Evolutionary conservation across 2,329 filamentous ascomycete genomes (phyloP).

Genomic region (Dothistroma septosporum): DNA sequence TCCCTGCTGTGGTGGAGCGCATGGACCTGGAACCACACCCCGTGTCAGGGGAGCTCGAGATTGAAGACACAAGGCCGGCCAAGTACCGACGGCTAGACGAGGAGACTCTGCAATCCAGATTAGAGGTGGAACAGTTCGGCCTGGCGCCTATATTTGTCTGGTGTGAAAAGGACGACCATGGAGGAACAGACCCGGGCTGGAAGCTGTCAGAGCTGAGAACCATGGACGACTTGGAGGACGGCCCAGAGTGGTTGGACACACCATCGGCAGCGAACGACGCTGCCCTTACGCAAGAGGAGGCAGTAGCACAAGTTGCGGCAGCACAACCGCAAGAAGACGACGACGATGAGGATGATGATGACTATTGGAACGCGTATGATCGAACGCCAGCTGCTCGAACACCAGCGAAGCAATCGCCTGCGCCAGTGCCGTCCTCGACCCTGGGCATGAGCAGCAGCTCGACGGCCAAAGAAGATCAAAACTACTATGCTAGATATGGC

Average conservation of each 20-base stretch:
- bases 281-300: slow-evolving; percentile 8
- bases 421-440: slow-evolving; percentile 41
- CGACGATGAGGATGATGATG: slow-evolving; percentile 57
- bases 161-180: slow-evolving; percentile 62
- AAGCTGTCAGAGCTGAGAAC: slow-evolving; percentile 65
- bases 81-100: slow-evolving; percentile 66
- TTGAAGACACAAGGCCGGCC: slow-evolving; percentile 61
- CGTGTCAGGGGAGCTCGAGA: slow-evolving; percentile 72
- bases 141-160: slow-evolving; percentile 65
- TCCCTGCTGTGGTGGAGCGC: slow-evolving; percentile 59
- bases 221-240: slow-evolving; percentile 54
- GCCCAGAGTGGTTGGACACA: slow-evolving; percentile 53
- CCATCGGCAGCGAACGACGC: slow-evolving; percentile 59
- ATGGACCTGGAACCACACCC: slow-evolving; percentile 74
- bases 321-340: slow-evolving; percentile 50
- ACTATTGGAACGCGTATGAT: slow-evolving; percentile 78
- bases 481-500: slow-evolving; percentile 74
- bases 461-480: slow-evolving; percentile 52
- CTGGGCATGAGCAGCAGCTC: slow-evolving; percentile 27
- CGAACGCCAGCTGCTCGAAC: slow-evolving; percentile 61
- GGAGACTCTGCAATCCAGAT: slow-evolving; percentile 68
- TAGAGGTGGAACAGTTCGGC: slow-evolving; percentile 58
- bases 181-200: slow-evolving; percentile 58
- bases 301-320: slow-evolving; percentile 13
- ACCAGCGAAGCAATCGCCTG: slow-evolving; percentile 62